phyloP scores from a whole-genome alignment of 2,329 filamentous ascomycete species.

The Venturiaceae sp. region DNA sequence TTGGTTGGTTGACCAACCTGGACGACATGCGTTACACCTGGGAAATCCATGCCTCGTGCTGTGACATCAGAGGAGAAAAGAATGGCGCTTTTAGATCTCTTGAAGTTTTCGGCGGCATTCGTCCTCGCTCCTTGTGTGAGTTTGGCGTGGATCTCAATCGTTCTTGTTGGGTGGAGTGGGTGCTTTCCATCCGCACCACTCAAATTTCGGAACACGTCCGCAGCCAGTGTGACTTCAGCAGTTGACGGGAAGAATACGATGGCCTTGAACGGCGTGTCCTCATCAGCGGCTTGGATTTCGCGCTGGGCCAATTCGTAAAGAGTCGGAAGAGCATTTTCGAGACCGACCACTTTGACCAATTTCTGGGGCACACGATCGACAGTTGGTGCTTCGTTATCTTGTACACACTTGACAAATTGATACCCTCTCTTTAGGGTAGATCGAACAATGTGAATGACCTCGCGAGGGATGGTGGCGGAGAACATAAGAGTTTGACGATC shows the following conservation, averaged over 20 bases:
- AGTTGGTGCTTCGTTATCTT: slow-evolving; percentile 70
- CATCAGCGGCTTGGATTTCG: slow-evolving; percentile 37
- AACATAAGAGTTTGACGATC: slow-evolving; percentile 88
- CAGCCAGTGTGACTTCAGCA: slow-evolving; percentile 56
- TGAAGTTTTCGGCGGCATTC: slow-evolving; percentile 61
- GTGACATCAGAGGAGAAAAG: slow-evolving; percentile 42
- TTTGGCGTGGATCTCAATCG: slow-evolving; percentile 67
- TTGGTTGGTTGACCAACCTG: slow-evolving; percentile 37
- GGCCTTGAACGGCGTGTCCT: slow-evolving; percentile 71
- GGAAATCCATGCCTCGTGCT: slow-evolving; percentile 44
- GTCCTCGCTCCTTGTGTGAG: slow-evolving; percentile 64
- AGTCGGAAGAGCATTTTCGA: slow-evolving; percentile 68
- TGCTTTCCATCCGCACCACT: slow-evolving; percentile 21
- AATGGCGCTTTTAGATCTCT: slow-evolving; percentile 46
- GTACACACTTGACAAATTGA: slow-evolving; percentile 83
- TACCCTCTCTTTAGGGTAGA: slow-evolving; percentile 73
- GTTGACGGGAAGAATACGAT: slow-evolving; percentile 87
- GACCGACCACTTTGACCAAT: slow-evolving; percentile 54
- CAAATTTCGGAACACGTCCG: slow-evolving; percentile 47
- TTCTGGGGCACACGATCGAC: slow-evolving; percentile 79
- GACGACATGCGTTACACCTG: slow-evolving; percentile 42
- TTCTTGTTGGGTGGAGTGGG: slow-evolving; percentile 18
- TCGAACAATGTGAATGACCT: slow-evolving; percentile 72
- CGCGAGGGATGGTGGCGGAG: slow-evolving; percentile 80
- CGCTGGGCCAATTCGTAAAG: slow-evolving; percentile 66